Conservation (phyloP, 768 basidiomycete genomes). For the Fibroporia radiculosa region DNA sequence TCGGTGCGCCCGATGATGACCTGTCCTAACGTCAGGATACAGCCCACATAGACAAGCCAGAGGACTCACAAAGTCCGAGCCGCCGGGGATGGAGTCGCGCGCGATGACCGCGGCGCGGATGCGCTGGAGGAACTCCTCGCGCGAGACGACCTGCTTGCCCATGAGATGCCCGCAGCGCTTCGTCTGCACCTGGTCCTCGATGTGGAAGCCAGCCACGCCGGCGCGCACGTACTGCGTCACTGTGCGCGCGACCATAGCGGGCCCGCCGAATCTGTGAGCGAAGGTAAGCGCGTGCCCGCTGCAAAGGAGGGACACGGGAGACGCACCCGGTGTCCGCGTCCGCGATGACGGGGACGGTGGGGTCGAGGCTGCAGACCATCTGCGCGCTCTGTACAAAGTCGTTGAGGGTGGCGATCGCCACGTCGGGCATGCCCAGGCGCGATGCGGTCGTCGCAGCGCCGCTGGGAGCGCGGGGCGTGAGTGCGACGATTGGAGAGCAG, state of each 20-base stretch:
- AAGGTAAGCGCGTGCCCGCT: background rate
- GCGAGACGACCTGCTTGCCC: conserved; percentile 76
- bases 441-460: conserved; percentile 79
- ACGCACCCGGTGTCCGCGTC: conserved; percentile 72
- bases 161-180: conserved; percentile 76
- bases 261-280: conserved; percentile 51
- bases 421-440: conserved; percentile 68
- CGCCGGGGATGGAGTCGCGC: conserved; percentile 66
- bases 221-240: conserved; percentile 62
- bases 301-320: background rate
- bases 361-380: conserved; percentile 62
- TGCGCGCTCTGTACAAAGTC: conserved; percentile 67
- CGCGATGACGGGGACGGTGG: conserved; percentile 64
- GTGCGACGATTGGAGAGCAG: background rate
- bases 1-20: conserved; percentile 73
- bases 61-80: conserved; percentile 60
- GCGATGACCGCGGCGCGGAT: conserved; percentile 74
- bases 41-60: no score
- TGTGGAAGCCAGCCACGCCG: conserved; percentile 70
- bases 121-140: conserved; percentile 67
- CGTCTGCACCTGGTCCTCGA: conserved; percentile 78
- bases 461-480: conserved; percentile 22
- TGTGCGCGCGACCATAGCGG: conserved; percentile 68
- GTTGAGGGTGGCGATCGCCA: conserved; percentile 71
- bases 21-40: conserved; percentile 30